Evolutionary conservation across 805 yeast genomes (phyloP).

Genomic region (Candida ortonii): DNA sequence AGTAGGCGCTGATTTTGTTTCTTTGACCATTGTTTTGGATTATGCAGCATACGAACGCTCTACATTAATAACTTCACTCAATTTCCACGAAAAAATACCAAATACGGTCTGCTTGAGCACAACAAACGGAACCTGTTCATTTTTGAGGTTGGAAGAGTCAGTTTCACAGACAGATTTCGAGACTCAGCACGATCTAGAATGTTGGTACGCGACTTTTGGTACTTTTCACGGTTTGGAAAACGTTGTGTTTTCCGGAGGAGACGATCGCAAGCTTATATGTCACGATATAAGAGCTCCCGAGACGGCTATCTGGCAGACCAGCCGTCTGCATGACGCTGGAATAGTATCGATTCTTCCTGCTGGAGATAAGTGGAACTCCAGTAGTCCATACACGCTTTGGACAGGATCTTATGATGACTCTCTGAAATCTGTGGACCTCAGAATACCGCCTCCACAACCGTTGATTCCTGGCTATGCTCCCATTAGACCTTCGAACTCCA

Average conservation of each 20-base stretch:
- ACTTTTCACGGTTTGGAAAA: slow-evolving; percentile 47
- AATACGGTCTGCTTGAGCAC: slow-evolving; percentile 51
- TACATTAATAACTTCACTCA: slow-evolving; percentile 60
- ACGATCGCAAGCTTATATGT: slow-evolving; percentile 72
- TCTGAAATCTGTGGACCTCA: slow-evolving; percentile 63
- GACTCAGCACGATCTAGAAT: slow-evolving; percentile 65
- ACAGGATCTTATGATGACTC: slow-evolving; percentile 93
- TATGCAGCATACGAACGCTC: slow-evolving; percentile 47
- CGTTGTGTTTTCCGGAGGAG: slow-evolving; percentile 85
- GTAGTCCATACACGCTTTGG: slow-evolving; percentile 52
- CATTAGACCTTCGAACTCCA: slow-evolving; percentile 34
- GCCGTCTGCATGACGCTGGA: slow-evolving; percentile 83
- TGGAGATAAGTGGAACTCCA: slow-evolving; percentile 39
- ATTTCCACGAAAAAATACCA: slow-evolving; percentile 46
- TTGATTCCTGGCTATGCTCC: slow-evolving; percentile 54
- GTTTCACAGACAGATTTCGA: slow-evolving; percentile 25
- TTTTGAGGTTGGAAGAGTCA: slow-evolving; percentile 33
- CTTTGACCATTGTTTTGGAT: slow-evolving; percentile 28
- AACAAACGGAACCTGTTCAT: slow-evolving; percentile 62
- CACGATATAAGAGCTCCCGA: slow-evolving; percentile 57
- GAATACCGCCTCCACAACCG: slow-evolving; percentile 45
- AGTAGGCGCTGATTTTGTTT: slow-evolving; percentile 22
- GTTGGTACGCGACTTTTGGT: slow-evolving; percentile 85
- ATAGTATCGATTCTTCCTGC: slow-evolving; percentile 75
- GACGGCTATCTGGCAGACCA: slow-evolving; percentile 34